phyloP scores from a whole-genome alignment of 108 stramenopile species.

The Cyclotella sp. region DNA sequence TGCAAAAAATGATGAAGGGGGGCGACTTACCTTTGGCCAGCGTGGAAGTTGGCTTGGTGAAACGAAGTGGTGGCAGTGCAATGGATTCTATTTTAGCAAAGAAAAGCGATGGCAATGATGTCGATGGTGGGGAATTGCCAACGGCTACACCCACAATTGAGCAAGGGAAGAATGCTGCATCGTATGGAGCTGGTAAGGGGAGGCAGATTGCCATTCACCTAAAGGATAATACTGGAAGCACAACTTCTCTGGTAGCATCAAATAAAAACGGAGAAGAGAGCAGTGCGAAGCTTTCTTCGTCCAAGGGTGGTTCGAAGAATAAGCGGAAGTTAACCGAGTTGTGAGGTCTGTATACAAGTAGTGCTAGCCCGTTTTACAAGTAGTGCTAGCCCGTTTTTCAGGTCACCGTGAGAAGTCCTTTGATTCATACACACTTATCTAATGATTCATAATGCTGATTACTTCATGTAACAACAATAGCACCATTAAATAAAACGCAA shows the following conservation, averaged over 20 bases:
- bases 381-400: not conserved
- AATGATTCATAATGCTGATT: too few species aligned
- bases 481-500: not conserved
- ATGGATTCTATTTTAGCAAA: slow-evolving; percentile 14
- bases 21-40: slow-evolving; percentile 23
- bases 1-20: slow-evolving; percentile 59
- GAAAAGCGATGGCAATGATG: not conserved
- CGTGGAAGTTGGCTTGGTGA: slow-evolving; percentile 17
- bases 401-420: too few species aligned
- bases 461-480: too few species aligned
- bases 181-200: slow-evolving; percentile 37
- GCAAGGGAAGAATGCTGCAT: slow-evolving; percentile 1
- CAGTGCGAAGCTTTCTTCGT: not conserved
- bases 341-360: not conserved
- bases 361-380: not conserved
- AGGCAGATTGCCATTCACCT: slow-evolving; percentile 34
- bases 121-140: not conserved
- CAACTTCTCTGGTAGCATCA: not conserved
- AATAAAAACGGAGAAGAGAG: not conserved
- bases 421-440: too few species aligned
- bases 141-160: not conserved
- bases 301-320: not conserved
- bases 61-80: not conserved
- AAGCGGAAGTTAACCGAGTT: slow-evolving; percentile 27
- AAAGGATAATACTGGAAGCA: slow-evolving; percentile 13